Base-by-base conservation (phyloP, 306 rosid species). In the Quercus bicolor region DNA sequence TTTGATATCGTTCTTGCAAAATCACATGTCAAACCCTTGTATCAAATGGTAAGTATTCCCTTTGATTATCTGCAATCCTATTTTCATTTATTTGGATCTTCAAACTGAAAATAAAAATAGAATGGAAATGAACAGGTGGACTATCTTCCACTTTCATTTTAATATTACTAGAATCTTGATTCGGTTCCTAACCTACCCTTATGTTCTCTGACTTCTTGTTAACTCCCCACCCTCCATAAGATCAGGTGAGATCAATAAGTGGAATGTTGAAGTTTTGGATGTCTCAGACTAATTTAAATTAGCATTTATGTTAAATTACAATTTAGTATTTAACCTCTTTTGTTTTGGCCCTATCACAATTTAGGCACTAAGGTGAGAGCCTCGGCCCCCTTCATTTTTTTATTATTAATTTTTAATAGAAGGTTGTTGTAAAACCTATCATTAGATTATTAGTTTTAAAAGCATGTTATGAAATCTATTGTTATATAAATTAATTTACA, bases 1-100 rank as follows among this genome's bases (percentile, higher is more conserved):
- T 80, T 10, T 20, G 70, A 76, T 59, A 4, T 69, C 12, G 10
- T 90, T 70, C 77, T 90, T 69, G 15, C 79, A 16, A 78, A 75
- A 72, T 18, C 88, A 76, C 75, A 77, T 34, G 76, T 86, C 62
- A 4, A 9, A 29, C 83, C 80, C 64, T 5, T n/a, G 9, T 86
- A 59, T 55, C 9, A 4, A 31, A 24, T 85, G 92, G 94, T 90
- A 77, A 87, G 24, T 75, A 66, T 65, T 26, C 54, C 12, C 43
- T 53, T 76, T 65, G 70, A 61, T 34, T 53, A 68, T 54, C 45
- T 19, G 16, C 19, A 65, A n/a, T 21, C 14, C 18, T 9, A 54
- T 4, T 53, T 82, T 55, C 59, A 69, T 72, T 73, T 43, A 70
- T 65, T 40, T 72, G 26, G 6, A 71, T 21, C 14, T 51, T 62